A percentile compares a stretch with the other conserved stretches of the same genome.
Evolutionary conservation across 83 land plant genomes (phyloP).

Genomic region (Diphasiastrum complanatum): DNA sequence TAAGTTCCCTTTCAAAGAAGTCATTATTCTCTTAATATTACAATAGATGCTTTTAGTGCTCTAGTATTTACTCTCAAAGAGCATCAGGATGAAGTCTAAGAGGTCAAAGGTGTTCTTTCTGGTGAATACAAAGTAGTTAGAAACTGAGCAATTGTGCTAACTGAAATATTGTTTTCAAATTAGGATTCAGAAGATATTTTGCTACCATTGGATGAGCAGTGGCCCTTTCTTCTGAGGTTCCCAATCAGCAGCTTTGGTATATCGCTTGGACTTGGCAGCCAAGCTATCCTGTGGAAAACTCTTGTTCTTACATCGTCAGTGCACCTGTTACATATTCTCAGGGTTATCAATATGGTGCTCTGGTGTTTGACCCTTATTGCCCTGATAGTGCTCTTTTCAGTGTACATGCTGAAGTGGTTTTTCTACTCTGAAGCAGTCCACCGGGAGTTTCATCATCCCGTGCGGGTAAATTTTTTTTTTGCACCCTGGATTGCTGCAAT

Average conservation of each 20-base stretch:
- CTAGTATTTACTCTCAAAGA: too few species aligned
- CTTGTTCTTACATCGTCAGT: neutral
- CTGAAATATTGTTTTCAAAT: too few species aligned
- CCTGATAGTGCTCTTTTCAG: neutral
- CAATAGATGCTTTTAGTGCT: too few species aligned
- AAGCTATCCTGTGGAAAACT: neutral
- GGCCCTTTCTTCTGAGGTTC: too few species aligned
- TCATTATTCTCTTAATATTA: too few species aligned
- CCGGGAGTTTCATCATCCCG: conserved; percentile 1
- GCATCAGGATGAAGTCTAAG: too few species aligned
- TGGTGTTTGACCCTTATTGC: neutral
- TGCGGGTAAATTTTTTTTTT: neutral
- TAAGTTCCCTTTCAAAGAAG: too few species aligned
- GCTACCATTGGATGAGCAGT: neutral
- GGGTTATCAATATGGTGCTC: neutral
- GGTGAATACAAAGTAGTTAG: too few species aligned
- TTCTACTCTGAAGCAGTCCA: conserved; percentile 4
- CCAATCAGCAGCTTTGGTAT: too few species aligned
- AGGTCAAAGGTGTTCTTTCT: too few species aligned
- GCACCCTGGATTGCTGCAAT: too few species aligned
- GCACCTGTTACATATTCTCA: neutral
- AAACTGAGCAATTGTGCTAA: too few species aligned
- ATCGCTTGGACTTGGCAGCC: neutral
- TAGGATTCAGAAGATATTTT: neutral
- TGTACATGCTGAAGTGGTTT: neutral